A percentile compares a stretch with the other conserved stretches of the same genome.
These are phyloP conservation scores for Elsinoe fawcettii DNA, from an alignment of 2,329 filamentous ascomycete genomes.

Conservation along the genomic window DNA sequence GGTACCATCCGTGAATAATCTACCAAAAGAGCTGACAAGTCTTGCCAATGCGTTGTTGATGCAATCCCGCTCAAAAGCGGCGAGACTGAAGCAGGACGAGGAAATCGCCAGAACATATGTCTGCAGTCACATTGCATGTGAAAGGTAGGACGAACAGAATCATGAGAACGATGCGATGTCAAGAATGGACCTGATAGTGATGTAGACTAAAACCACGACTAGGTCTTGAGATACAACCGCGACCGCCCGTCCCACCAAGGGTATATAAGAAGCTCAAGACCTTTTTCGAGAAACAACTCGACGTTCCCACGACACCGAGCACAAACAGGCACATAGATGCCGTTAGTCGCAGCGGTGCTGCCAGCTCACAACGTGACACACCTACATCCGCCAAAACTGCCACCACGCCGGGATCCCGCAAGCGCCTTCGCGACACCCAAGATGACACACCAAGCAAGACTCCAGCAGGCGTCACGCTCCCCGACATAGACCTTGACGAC, in stretches of 20 bases:
- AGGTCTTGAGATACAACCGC: constrained; percentile 68
- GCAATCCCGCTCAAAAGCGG: constrained; percentile 70
- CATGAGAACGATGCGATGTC: constrained; percentile 18
- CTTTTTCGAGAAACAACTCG: constrained; percentile 67
- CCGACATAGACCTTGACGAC: not conserved
- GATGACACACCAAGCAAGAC: constrained; percentile 4
- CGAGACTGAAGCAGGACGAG: constrained; percentile 72
- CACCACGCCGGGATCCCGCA: constrained; percentile 22
- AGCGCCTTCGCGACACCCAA: not conserved
- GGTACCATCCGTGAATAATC: constrained; percentile 62
- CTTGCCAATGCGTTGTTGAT: constrained; percentile 67
- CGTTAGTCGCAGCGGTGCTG: constrained; percentile 6
- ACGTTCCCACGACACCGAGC: constrained; percentile 31
- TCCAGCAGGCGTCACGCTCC: not conserved
- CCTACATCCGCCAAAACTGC: constrained; percentile 19
- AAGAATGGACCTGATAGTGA: constrained; percentile 6
- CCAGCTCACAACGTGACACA: not conserved
- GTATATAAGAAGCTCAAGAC: constrained; percentile 77
- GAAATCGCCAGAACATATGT: constrained; percentile 79
- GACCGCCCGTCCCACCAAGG: constrained; percentile 68
- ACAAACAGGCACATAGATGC: constrained; percentile 25
- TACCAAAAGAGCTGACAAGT: constrained; percentile 63
- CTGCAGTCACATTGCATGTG: constrained; percentile 84
- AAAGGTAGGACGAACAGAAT: constrained; percentile 49
- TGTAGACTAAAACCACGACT: constrained; percentile 61